Conservation (phyloP, 176 grass and related monocot species). For the Neostapfia colusana region DNA sequence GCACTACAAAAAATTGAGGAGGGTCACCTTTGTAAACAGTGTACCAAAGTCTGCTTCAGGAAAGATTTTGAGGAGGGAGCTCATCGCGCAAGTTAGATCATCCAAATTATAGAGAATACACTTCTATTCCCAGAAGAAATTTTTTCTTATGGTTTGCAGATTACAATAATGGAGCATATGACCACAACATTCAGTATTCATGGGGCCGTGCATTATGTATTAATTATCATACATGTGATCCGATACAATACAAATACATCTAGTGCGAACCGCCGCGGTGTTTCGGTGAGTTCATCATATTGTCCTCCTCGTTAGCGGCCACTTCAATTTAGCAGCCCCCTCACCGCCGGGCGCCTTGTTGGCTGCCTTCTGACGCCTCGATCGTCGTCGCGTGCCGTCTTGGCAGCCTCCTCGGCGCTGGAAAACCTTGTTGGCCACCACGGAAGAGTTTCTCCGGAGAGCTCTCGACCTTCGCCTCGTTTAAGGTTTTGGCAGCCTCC, state of each 20-base stretch:
- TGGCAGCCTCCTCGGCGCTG: not conserved
- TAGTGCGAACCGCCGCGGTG: conserved; percentile 3
- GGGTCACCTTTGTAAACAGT: conserved; percentile 65
- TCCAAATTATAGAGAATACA: conserved; percentile 61
- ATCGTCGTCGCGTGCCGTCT: not conserved
- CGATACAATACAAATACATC: not conserved
- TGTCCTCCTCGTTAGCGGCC: not conserved
- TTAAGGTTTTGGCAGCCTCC: not conserved
- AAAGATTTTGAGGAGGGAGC: conserved; percentile 81
- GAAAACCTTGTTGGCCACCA: too few species aligned
- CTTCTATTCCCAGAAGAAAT: not conserved
- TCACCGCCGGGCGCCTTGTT: not conserved
- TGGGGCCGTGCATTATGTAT: too few species aligned
- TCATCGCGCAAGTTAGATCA: conserved; percentile 74
- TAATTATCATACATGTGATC: too few species aligned
- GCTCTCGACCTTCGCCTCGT: not conserved
- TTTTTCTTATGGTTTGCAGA: not conserved
- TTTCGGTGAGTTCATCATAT: too few species aligned
- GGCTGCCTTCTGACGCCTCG: not conserved
- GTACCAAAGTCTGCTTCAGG: conserved; percentile 81
- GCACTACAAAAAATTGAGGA: conserved; percentile 76
- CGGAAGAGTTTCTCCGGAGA: too few species aligned
- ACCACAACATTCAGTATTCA: too few species aligned
- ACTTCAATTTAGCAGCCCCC: not conserved
- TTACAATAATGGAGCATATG: too few species aligned